Evolutionary conservation across 441 rosid species (phyloP), one percentile per base, ranked within the genome.

Genomic region (Populus trichocarpa): DNA sequence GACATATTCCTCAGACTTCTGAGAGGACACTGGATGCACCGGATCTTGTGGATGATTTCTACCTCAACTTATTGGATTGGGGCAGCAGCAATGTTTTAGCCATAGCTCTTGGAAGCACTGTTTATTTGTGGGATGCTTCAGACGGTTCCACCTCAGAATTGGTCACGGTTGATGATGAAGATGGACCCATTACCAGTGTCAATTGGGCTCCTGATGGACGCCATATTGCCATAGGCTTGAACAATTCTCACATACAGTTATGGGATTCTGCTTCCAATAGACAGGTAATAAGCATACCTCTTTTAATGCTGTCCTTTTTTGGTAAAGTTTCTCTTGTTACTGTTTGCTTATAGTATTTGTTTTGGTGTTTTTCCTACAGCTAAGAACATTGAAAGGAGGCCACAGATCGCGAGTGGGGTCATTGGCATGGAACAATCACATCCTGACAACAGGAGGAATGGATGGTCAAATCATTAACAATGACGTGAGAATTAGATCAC

Each of bases 121-220:
- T 93, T 25, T 93, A 91, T 75, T 78, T 90, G 74, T 93, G 93
- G 92, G 86, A 93, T 87, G 92, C 92, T 81, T 85, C 93, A 8
- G 71, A 16, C 76, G 90, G 91, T 40, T 90, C 93, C 26, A 85
- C 91, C 18, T 86, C 92, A 3, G 93, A 93, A 84, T 93, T 93
- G 71, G 90, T 90, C 35, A 91, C 96, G 4, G 30, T 91, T 46
- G 92, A 87, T 42, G 93, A 93, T 5, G 97, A 91, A 75, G 79
- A 63, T 8, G 96, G 96, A 14, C 97, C 93, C 2, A 83, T 93
- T 33, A 93, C 97, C 9, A 91, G 97, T 73, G 85, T 93, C 79
- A 88, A 75, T 38, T 91, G 97, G 96, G 96, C 93, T 70, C 90
- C 91, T 23, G 96, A 93, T 87, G 97, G 97, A 30, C 89, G 88